Evolutionary conservation across 768 basidiomycete genomes (phyloP), one percentile per base, ranked within the genome.

Genomic region (Saitozyma sp.): DNA sequence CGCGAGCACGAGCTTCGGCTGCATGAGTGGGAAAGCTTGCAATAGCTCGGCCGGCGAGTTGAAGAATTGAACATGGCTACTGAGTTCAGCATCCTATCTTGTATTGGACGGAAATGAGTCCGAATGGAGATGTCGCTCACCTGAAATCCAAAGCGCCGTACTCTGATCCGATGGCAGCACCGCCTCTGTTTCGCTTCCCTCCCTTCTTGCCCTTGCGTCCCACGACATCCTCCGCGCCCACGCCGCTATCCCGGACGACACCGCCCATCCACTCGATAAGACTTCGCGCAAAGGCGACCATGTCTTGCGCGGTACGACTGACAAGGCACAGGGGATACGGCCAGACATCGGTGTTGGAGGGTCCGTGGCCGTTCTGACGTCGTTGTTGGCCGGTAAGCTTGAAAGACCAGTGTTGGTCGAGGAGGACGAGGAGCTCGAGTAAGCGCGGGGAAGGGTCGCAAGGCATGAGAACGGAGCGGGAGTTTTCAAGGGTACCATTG

Each of bases 181-280:
- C 81, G 63, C 86, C 57, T 64, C 84, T 75, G 61, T 82, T 81
- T 57, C 82, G 80, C 63, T 87, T 81, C 65, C 86, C 57, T 56
- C 82, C 81, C 48, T 84, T 83, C 45, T 84, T 83, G 17, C 83
- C 83, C 51, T 83, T 10, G 65, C 62, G 10, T 56, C 53, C 67
- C 40, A 84, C 83, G 37, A 83, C 83, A 8, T 85, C 86, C 39
- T 90, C 89, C 75, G 90, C 91, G 1, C 91, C 89, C 19, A 17
- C 50, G 64, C 95, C 92, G 70, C 93, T 91, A 73, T 92, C 92
- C 70, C 88, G 91, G 57, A 96, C 87, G 13, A 91, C 92, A 0
- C 96, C 95, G 9, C 96, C 96, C 65, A 99, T 86, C 92, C 94
- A 98, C 77, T 98, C 96, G 86, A 96, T 95, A 90, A 98, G 89